A percentile compares a stretch with the other conserved stretches of the same genome.
These are phyloP conservation scores for Prunus salicina DNA, from an alignment of 306 rosid genomes.

Conservation along the genomic window DNA sequence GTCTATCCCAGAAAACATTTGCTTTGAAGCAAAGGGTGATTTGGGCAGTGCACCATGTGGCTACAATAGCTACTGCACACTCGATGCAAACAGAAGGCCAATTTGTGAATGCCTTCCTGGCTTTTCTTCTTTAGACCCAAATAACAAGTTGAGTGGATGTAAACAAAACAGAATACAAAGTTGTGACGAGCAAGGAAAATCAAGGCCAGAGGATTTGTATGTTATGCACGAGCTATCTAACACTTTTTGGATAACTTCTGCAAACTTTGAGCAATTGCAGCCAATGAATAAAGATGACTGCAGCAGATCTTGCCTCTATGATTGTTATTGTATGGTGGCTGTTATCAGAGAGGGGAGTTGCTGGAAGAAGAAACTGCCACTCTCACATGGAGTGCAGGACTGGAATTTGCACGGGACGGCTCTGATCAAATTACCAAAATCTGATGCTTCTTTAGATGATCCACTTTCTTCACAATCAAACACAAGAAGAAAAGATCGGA, in stretches of 20 bases:
- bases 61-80: slow-evolving; percentile 20
- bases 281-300: neutral
- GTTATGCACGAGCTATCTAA: neutral
- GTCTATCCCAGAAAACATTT: slow-evolving; percentile 33
- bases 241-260: neutral
- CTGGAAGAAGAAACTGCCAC: slow-evolving; percentile 8
- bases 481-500: neutral
- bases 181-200: neutral
- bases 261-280: neutral
- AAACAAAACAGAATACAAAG: neutral
- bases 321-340: slow-evolving; percentile 17
- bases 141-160: slow-evolving; percentile 22
- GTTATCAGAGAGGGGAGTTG: accelerated
- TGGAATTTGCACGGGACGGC: neutral
- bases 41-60: slow-evolving; percentile 24
- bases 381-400: slow-evolving; percentile 25
- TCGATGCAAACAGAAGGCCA: neutral
- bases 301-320: slow-evolving; percentile 10
- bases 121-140: slow-evolving; percentile 17
- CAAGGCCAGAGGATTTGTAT: neutral
- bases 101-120: slow-evolving; percentile 24
- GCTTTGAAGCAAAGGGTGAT: neutral
- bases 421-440: slow-evolving; percentile 6
- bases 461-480: neutral
- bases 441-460: neutral